Conservation (phyloP, 495 filamentous ascomycete genomes). For the Annulohypoxylon maeteangense region DNA sequence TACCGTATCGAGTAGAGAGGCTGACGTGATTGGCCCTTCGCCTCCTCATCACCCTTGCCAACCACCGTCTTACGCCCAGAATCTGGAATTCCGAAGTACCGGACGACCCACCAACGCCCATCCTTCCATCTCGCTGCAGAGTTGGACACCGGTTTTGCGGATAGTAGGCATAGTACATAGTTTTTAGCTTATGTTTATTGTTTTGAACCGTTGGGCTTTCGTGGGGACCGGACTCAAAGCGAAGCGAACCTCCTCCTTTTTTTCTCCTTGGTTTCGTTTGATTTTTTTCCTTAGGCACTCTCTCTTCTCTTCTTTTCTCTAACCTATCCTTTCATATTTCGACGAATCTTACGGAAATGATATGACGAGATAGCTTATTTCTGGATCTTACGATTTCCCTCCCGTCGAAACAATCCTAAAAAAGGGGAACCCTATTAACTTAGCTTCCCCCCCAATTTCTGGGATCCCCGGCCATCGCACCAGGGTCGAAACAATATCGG, state of each 20-base stretch:
- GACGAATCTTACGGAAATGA: conserved; percentile 1
- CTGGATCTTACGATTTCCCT: conserved; percentile 10
- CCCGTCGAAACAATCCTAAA: conserved; percentile 18
- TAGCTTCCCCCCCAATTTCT: neutral
- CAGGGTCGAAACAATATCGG: conserved; percentile 52
- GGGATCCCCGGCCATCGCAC: neutral
- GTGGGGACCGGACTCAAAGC: conserved; percentile 4
- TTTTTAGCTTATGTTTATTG: conserved; percentile 12
- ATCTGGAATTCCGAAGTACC: conserved; percentile 40
- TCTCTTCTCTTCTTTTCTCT: neutral
- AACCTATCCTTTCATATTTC: neutral
- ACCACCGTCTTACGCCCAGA: conserved; percentile 34
- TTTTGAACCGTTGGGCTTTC: conserved; percentile 24
- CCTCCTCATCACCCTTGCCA: conserved; percentile 32
- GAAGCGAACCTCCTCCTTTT: conserved; percentile 12
- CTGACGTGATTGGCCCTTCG: conserved; percentile 30
- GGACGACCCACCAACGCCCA: conserved; percentile 29
- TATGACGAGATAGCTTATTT: conserved; percentile 7
- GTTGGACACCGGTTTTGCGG: conserved; percentile 18
- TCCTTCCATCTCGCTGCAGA: conserved; percentile 17
- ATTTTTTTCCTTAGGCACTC: no score
- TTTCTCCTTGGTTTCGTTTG: neutral
- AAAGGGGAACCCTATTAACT: neutral
- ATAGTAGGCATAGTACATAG: no score
- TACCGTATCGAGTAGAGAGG: conserved; percentile 36